These are phyloP conservation scores for Aspergillus nidulans DNA, from an alignment of 495 filamentous ascomycete genomes.

Conservation along the genomic window DNA sequence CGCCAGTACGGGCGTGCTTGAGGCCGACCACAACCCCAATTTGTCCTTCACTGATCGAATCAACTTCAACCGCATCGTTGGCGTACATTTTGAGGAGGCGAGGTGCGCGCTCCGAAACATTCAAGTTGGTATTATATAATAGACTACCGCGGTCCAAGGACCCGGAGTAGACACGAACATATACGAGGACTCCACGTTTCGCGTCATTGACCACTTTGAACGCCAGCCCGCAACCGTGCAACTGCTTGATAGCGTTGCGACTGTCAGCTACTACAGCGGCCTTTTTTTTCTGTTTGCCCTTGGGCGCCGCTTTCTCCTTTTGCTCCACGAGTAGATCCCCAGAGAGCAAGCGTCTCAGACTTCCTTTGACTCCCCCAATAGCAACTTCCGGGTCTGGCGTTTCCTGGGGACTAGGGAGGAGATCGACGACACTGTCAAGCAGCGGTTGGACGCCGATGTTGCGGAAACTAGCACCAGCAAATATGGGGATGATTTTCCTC, in stretches of 20 bases:
- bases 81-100: conserved; percentile 89
- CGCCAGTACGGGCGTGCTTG: conserved; percentile 85
- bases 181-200: conserved; percentile 82
- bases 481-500: conserved; percentile 74
- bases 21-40: conserved; percentile 95
- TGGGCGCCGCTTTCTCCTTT: conserved; percentile 32
- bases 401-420: conserved; percentile 80
- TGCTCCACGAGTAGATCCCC: conserved; percentile 45
- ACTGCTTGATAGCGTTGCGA: conserved; percentile 56
- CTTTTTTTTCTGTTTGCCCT: conserved; percentile 43
- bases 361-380: conserved; percentile 50
- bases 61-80: conserved; percentile 78
- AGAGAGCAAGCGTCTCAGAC: conserved; percentile 48
- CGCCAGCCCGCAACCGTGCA: conserved; percentile 77
- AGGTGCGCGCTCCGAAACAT: conserved; percentile 74
- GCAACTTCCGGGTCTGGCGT: conserved; percentile 73
- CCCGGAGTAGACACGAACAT: conserved; percentile 88
- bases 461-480: conserved; percentile 86
- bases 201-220: conserved; percentile 96
- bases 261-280: conserved; percentile 30
- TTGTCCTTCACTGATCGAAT: conserved; percentile 74
- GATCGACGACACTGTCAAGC: conserved; percentile 79
- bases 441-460: conserved; percentile 95
- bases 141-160: conserved; percentile 64
- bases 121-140: conserved; percentile 85